phyloP scores from a whole-genome alignment of 2,329 filamentous ascomycete genomes.

The Biscogniauxia sp. region DNA sequence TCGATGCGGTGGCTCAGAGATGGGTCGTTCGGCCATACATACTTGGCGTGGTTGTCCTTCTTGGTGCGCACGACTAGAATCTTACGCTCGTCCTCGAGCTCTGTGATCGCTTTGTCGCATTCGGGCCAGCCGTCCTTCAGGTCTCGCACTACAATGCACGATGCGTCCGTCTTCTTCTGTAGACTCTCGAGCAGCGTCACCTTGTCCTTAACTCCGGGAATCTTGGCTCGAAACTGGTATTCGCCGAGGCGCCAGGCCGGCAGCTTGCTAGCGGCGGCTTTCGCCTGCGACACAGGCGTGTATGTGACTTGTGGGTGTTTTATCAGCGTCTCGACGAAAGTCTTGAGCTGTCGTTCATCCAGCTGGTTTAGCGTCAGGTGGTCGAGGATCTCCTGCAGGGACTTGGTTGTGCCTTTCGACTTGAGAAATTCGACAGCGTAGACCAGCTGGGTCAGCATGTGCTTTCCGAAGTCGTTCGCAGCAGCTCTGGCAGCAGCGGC shows the following conservation, averaged over 20 bases:
- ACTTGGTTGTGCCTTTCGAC: conserved; percentile 65
- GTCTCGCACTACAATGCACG: conserved; percentile 80
- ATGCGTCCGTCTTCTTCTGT: conserved; percentile 76
- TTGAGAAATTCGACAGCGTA: conserved; percentile 84
- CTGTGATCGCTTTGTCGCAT: conserved; percentile 74
- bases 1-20: conserved; percentile 74
- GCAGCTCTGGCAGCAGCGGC: conserved; percentile 42
- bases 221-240: conserved; percentile 82
- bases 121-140: conserved; percentile 94
- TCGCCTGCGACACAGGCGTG: conserved; percentile 56
- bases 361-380: conserved; percentile 72
- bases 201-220: conserved; percentile 73
- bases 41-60: conserved; percentile 83
- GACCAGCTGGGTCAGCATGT: conserved; percentile 83
- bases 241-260: conserved; percentile 67
- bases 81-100: conserved; percentile 74
- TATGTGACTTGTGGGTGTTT: conserved; percentile 59
- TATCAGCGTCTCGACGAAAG: conserved; percentile 67
- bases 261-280: conserved; percentile 45
- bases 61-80: conserved; percentile 85
- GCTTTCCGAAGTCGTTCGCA: conserved; percentile 71
- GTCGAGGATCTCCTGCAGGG: conserved; percentile 72
- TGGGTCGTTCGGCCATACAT: conserved; percentile 87
- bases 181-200: conserved; percentile 77
- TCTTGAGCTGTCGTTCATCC: conserved; percentile 56